Conservation (phyloP, 768 basidiomycete species). For the Boletus vermiculosoides region DNA sequence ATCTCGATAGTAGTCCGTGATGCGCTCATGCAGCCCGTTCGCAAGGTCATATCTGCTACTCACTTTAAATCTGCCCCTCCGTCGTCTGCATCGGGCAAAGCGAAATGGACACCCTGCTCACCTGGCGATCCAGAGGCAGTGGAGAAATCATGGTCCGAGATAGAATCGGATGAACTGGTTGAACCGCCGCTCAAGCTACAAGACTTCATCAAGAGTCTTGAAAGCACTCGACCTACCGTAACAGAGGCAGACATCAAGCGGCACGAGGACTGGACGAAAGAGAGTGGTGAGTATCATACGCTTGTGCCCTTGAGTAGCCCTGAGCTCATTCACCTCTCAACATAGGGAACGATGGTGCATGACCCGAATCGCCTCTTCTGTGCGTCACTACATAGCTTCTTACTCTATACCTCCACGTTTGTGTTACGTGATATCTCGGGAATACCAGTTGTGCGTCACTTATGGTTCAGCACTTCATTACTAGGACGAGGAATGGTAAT, state of each 20-base stretch:
- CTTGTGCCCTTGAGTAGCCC: neutral
- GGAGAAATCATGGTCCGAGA: constrained; percentile 88
- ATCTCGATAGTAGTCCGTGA: constrained; percentile 93
- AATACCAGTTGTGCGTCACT: constrained; percentile 10
- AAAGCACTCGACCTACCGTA: constrained; percentile 83
- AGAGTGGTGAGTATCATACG: constrained; percentile 58
- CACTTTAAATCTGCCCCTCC: constrained; percentile 74
- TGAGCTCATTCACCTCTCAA: neutral
- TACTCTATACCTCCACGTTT: constrained; percentile 23
- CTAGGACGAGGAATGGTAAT: constrained; percentile 12
- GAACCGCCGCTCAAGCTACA: constrained; percentile 78
- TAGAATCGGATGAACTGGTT: constrained; percentile 84
- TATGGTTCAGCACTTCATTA: constrained; percentile 1
- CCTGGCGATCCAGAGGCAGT: constrained; percentile 83
- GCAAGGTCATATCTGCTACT: constrained; percentile 92
- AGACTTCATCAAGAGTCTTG: constrained; percentile 82
- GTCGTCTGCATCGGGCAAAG: constrained; percentile 21
- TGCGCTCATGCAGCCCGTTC: constrained; percentile 97
- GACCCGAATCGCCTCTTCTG: constrained; percentile 1
- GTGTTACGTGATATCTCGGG: constrained; percentile 9
- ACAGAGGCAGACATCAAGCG: constrained; percentile 81
- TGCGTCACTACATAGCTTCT: constrained; percentile 1
- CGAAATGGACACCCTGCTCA: constrained; percentile 93
- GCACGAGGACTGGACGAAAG: constrained; percentile 82
- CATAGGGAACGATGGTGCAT: constrained; percentile 35